These are phyloP conservation scores for Plenodomus biglobosus DNA, from an alignment of 2,329 filamentous ascomycete genomes.

Conservation along the genomic window DNA sequence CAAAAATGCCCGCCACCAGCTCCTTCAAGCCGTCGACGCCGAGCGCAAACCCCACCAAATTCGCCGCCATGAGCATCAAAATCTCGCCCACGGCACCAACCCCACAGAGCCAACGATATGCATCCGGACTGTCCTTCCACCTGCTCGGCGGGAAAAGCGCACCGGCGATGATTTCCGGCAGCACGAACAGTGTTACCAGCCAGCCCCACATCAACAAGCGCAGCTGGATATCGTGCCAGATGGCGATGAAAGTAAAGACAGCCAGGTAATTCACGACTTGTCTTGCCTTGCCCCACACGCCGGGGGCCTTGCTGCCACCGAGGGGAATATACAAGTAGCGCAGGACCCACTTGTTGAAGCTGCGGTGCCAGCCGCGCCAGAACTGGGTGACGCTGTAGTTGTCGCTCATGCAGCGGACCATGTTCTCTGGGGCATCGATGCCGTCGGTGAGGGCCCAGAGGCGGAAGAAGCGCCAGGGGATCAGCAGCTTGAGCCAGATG, in stretches of 20 bases:
- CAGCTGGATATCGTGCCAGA: constrained; percentile 97
- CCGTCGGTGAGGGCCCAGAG: constrained; percentile 92
- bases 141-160: constrained; percentile 71
- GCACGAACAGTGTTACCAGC: constrained; percentile 90
- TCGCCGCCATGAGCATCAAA: constrained; percentile 93
- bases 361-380: constrained; percentile 95
- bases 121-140: constrained; percentile 69
- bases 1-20: constrained; percentile 73
- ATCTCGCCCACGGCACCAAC: constrained; percentile 80
- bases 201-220: constrained; percentile 93
- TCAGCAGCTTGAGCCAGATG: constrained; percentile 95
- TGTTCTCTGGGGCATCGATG: constrained; percentile 95
- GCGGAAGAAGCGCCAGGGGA: constrained; percentile 98
- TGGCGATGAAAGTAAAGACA: constrained; percentile 93
- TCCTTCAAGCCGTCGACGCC: constrained; percentile 83
- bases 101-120: constrained; percentile 79
- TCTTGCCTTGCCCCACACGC: constrained; percentile 51
- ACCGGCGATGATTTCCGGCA: constrained; percentile 77
- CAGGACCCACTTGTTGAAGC: constrained; percentile 91
- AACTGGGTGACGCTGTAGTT: constrained; percentile 90
- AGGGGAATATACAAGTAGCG: constrained; percentile 93
- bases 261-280: constrained; percentile 74
- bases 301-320: constrained; percentile 62
- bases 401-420: constrained; percentile 93
- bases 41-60: constrained; percentile 91